A percentile compares a stretch with the other conserved stretches of the same genome.
Conservation (phyloP, 768 basidiomycete species). For the Phaeolepiota aurea region DNA sequence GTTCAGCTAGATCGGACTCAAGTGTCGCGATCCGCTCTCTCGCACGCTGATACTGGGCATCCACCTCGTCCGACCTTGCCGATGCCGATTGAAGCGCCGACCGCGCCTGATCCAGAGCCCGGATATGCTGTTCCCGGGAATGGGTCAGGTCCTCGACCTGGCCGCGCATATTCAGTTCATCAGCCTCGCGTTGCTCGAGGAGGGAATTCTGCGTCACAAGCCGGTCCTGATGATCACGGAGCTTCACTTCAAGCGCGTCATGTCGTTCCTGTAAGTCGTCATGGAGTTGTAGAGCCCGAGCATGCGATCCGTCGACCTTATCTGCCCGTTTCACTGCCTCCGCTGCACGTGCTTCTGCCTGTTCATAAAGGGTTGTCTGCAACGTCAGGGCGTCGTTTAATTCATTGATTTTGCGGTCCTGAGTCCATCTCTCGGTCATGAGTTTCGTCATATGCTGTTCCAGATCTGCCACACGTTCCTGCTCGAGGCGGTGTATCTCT, state of each 20-base stretch:
- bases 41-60: conserved; percentile 62
- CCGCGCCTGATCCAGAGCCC: conserved; percentile 81
- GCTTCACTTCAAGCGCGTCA: conserved; percentile 46
- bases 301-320: conserved; percentile 59
- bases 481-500: conserved; percentile 67
- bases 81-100: conserved; percentile 70
- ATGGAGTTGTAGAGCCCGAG: conserved; percentile 53
- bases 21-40: conserved; percentile 61
- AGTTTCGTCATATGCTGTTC: conserved; percentile 61
- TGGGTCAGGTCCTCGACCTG: conserved; percentile 66
- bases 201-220: conserved; percentile 66
- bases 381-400: conserved; percentile 65
- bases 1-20: conserved; percentile 70
- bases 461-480: conserved; percentile 66
- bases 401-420: conserved; percentile 67
- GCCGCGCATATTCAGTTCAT: conserved; percentile 51
- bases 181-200: conserved; percentile 73
- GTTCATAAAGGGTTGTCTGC: conserved; percentile 69
- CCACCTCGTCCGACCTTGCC: conserved; percentile 70
- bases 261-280: conserved; percentile 63
- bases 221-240: conserved; percentile 72
- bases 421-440: conserved; percentile 51
- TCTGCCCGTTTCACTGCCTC: conserved; percentile 77
- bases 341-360: conserved; percentile 69
- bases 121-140: conserved; percentile 78